Percentiles rank a stretch among this genome's conserved stretches.
Conservation (phyloP, 805 yeast species). For the Kodamaea kakaduensis region DNA sequence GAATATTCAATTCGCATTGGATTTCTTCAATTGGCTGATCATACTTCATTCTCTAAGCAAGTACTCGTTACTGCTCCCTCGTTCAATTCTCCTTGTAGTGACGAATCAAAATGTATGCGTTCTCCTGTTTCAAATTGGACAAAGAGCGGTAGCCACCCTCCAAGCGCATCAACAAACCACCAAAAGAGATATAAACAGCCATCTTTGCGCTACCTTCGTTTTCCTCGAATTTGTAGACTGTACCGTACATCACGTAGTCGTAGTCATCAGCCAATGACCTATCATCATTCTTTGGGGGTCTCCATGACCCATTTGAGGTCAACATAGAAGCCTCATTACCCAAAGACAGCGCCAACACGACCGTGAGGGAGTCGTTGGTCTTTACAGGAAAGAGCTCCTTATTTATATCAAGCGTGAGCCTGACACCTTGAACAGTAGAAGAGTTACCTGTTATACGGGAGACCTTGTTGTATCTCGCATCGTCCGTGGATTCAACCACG, state of each 20-base stretch:
- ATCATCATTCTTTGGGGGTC: conserved; percentile 81
- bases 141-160: conserved; percentile 93
- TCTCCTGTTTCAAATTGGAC: conserved; percentile 88
- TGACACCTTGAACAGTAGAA: conserved; percentile 73
- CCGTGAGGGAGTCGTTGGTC: conserved; percentile 71
- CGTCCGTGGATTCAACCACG: conserved; percentile 76
- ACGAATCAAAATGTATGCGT: conserved; percentile 86
- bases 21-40: too few relatives aligned
- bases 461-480: conserved; percentile 89
- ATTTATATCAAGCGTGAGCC: conserved; percentile 84
- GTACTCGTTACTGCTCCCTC: too few relatives aligned
- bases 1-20: too few relatives aligned
- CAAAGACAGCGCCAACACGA: conserved; percentile 79
- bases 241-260: conserved; percentile 97
- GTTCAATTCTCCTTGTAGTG: conserved; percentile 43
- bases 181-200: conserved; percentile 91
- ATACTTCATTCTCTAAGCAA: too few relatives aligned
- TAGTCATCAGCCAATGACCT: conserved; percentile 91
- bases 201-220: conserved; percentile 59
- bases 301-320: conserved; percentile 63
- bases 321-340: conserved; percentile 43
- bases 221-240: conserved; percentile 95
- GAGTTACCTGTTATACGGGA: conserved; percentile 85
- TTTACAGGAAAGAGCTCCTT: conserved; percentile 86
- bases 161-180: conserved; percentile 87